phyloP scores from a whole-genome alignment of 805 yeast species.

The Saccharomycopsis guyanensis region DNA sequence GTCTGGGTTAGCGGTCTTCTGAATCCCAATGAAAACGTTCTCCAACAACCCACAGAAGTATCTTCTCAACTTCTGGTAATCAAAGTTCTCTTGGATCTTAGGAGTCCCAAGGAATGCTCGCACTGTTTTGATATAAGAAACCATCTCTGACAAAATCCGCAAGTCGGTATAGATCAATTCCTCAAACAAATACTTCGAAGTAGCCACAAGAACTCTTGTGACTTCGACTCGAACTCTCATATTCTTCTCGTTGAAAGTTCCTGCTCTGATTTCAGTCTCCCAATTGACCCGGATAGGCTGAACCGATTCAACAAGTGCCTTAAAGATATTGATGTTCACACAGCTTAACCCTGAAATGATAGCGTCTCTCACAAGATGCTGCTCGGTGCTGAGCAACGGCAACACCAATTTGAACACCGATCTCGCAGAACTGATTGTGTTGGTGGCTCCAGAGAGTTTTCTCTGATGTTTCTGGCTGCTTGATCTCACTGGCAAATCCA shows the following conservation, averaged over 20 bases:
- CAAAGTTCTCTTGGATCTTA: slow-evolving; percentile 54
- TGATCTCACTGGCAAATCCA: slow-evolving; percentile 37
- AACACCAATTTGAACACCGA: slow-evolving; percentile 82
- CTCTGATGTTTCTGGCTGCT: neutral
- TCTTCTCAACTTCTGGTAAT: slow-evolving; percentile 68
- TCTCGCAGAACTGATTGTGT: slow-evolving; percentile 86
- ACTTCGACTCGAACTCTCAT: slow-evolving; percentile 62
- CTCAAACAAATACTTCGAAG: slow-evolving; percentile 52
- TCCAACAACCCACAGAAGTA: slow-evolving; percentile 81
- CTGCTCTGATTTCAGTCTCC: slow-evolving; percentile 32
- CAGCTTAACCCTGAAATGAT: slow-evolving; percentile 85
- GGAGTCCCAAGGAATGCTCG: slow-evolving; percentile 52
- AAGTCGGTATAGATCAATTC: slow-evolving; percentile 52
- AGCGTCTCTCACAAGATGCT: slow-evolving; percentile 69
- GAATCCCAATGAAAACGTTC: slow-evolving; percentile 54
- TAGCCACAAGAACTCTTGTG: slow-evolving; percentile 65
- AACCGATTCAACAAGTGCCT: slow-evolving; percentile 68
- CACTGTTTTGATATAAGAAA: slow-evolving; percentile 52
- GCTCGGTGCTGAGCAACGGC: slow-evolving; percentile 68
- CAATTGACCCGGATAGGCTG: slow-evolving; percentile 52
- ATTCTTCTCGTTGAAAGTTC: slow-evolving; percentile 27
- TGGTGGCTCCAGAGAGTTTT: slow-evolving; percentile 46
- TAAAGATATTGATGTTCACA: slow-evolving; percentile 82
- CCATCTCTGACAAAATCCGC: slow-evolving; percentile 57
- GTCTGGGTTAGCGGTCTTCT: slow-evolving; percentile 35